Evolutionary conservation across 1,284 basidiomycete genomes (phyloP).

Genomic region (Waitea zeae): DNA sequence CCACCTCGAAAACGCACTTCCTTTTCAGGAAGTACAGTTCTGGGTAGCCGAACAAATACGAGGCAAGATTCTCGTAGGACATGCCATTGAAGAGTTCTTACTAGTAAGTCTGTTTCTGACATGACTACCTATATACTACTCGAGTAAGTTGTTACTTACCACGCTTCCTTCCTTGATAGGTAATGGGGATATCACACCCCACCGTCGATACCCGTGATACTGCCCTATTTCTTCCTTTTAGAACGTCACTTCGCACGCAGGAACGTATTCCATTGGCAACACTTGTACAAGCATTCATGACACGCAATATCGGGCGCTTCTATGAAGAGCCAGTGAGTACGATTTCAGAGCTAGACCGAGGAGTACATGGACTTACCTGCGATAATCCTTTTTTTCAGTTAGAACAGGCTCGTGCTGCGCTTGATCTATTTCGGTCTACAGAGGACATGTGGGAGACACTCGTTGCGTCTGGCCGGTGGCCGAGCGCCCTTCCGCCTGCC

Average conservation of each 20-base stretch:
- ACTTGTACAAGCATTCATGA: constrained; percentile 34
- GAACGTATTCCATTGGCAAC: constrained; percentile 22
- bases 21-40: constrained; percentile 27
- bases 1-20: constrained; percentile 24
- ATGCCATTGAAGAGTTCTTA: constrained; percentile 34
- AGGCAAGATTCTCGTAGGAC: constrained; percentile 35
- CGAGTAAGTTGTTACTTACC: too few relatives aligned
- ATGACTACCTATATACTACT: constrained; percentile 2
- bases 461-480: constrained; percentile 31
- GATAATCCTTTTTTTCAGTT: constrained; percentile 16
- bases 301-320: constrained; percentile 24
- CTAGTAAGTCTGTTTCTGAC: constrained; percentile 21
- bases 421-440: constrained; percentile 38
- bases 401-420: constrained; percentile 30
- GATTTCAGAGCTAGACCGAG: neutral
- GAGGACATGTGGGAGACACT: constrained; percentile 31
- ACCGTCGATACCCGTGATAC: constrained; percentile 36
- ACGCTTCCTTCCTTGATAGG: too few relatives aligned
- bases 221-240: constrained; percentile 35
- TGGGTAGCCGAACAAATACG: constrained; percentile 23
- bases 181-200: constrained; percentile 33
- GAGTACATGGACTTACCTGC: neutral
- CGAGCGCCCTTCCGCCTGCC: constrained; percentile 24
- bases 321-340: constrained; percentile 32
- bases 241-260: constrained; percentile 24